Conservation (phyloP, 768 basidiomycete species). For the Crucibulum laeve region DNA sequence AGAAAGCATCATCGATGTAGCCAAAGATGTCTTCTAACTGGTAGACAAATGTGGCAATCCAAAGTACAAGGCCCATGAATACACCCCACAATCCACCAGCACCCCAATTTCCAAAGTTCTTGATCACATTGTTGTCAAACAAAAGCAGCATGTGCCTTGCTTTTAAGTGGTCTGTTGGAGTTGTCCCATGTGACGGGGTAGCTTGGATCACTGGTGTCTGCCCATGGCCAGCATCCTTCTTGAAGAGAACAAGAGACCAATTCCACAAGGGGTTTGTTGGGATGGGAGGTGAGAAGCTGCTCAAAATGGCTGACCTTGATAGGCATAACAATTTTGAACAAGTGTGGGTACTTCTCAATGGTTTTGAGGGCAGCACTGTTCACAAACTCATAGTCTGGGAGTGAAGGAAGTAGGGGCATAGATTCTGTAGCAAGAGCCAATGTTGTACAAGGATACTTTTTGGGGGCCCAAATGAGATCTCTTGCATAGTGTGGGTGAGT, state of each 20-base stretch:
- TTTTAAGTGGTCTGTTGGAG: slow-evolving; percentile 11
- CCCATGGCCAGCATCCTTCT: slow-evolving; percentile 43
- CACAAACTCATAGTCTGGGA: slow-evolving; percentile 13
- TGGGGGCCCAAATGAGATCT: not conserved
- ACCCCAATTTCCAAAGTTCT: slow-evolving; percentile 27
- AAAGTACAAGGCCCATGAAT: slow-evolving; percentile 23
- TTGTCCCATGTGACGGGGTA: slow-evolving; percentile 20
- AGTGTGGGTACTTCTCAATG: slow-evolving; percentile 19
- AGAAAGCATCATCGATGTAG: slow-evolving; percentile 28
- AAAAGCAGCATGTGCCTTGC: slow-evolving; percentile 16
- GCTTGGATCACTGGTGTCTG: slow-evolving; percentile 14
- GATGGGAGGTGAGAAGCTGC: slow-evolving; percentile 22
- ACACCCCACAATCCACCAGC: slow-evolving; percentile 19
- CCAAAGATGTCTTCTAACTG: slow-evolving; percentile 14
- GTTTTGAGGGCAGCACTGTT: slow-evolving; percentile 13
- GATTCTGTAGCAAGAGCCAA: slow-evolving; percentile 10
- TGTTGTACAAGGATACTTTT: slow-evolving; percentile 10
- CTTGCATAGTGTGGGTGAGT: not conserved
- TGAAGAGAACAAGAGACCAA: slow-evolving; percentile 24
- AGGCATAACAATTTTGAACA: slow-evolving; percentile 31
- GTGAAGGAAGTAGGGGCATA: slow-evolving; percentile 11
- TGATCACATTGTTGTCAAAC: slow-evolving; percentile 19
- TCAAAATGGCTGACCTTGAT: slow-evolving; percentile 28
- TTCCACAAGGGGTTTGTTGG: slow-evolving; percentile 30
- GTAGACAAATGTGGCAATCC: slow-evolving; percentile 22